Percentiles rank a stretch among this genome's conserved stretches.
phyloP scores from a whole-genome alignment of 2,329 filamentous ascomycete genomes.

The Aspergillus pseudoviridinutans region DNA sequence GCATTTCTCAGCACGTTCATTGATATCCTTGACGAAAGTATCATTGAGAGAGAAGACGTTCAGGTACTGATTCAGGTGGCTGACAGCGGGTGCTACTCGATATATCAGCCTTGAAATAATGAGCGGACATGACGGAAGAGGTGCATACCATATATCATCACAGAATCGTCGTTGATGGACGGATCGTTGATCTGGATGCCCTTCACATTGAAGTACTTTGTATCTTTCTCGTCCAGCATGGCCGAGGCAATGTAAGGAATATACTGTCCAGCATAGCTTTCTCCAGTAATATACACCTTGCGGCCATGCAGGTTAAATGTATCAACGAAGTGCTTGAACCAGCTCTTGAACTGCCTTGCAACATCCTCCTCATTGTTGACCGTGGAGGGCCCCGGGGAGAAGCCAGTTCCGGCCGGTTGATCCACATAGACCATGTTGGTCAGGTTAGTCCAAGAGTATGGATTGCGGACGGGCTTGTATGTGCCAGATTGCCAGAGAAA shows the following conservation, averaged over 20 bases:
- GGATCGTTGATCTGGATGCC: conserved; percentile 73
- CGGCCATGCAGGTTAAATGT: conserved; percentile 64
- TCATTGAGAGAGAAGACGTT: conserved; percentile 42
- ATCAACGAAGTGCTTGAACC: conserved; percentile 71
- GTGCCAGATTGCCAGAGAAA: conserved; percentile 69
- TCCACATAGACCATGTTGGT: conserved; percentile 66
- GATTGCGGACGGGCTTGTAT: conserved; percentile 59
- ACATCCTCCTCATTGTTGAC: conserved; percentile 65
- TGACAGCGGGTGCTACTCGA: conserved; percentile 32
- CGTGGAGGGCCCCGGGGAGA: conserved; percentile 60
- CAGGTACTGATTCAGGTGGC: conserved; percentile 40
- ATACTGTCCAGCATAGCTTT: conserved; percentile 66
- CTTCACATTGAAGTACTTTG: conserved; percentile 62
- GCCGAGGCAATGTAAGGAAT: conserved; percentile 69
- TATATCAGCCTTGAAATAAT: neutral
- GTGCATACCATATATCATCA: conserved; percentile 46
- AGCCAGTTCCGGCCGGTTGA: conserved; percentile 58
- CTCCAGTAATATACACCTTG: conserved; percentile 70
- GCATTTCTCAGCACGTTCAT: conserved; percentile 38
- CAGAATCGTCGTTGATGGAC: conserved; percentile 51
- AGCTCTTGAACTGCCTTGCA: conserved; percentile 68
- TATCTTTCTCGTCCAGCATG: conserved; percentile 67
- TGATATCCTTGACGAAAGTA: conserved; percentile 37
- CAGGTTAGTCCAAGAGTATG: conserved; percentile 67
- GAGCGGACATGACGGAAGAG: neutral